Evolutionary conservation across 2,329 filamentous ascomycete genomes (phyloP).

Genomic region (Celoporthe dispersa): DNA sequence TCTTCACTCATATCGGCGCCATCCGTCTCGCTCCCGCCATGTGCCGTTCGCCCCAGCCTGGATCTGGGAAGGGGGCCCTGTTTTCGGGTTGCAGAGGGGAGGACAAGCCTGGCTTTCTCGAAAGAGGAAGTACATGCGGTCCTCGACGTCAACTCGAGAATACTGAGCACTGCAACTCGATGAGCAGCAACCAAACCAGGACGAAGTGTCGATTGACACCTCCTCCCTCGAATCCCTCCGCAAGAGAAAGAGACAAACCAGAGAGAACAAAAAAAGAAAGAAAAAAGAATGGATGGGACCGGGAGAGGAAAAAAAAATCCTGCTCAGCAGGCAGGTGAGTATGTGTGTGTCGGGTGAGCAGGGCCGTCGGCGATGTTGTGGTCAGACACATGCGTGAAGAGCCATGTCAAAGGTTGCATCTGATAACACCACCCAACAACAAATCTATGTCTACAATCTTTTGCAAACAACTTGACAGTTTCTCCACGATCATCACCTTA

Average conservation of each 20-base stretch:
- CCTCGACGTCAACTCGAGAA: neutral
- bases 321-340: neutral
- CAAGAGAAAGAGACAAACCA: neutral
- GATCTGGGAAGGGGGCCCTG: neutral
- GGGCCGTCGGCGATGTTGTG: neutral
- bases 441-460: slow-evolving; percentile 27
- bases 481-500: slow-evolving; percentile 21
- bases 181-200: neutral
- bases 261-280: no score
- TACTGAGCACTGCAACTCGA: neutral
- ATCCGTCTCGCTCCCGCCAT: slow-evolving; percentile 1
- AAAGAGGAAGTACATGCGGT: slow-evolving; percentile 9
- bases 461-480: slow-evolving; percentile 27
- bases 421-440: neutral
- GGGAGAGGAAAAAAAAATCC: neutral
- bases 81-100: neutral
- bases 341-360: neutral
- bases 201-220: neutral
- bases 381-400: neutral
- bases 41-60: neutral
- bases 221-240: neutral
- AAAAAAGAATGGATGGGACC: no score
- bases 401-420: neutral
- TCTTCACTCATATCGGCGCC: slow-evolving; percentile 17
- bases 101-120: neutral